phyloP scores from a whole-genome alignment of 2,329 filamentous ascomycete genomes.

The Aspergillus sp. region DNA sequence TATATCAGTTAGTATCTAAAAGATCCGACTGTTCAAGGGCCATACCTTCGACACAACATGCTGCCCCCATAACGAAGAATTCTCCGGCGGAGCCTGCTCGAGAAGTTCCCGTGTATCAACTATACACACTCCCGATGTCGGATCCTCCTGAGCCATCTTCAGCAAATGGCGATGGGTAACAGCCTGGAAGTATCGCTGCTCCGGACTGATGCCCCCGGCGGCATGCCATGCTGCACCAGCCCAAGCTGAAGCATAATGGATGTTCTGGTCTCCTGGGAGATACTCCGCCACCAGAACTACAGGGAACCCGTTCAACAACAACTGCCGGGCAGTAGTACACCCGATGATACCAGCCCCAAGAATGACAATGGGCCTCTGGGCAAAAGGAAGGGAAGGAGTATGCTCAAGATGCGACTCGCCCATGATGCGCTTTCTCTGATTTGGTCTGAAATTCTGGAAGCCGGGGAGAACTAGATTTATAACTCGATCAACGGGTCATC shows the following conservation, averaged over 20 bases:
- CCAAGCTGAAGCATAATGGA: slow-evolving; percentile 34
- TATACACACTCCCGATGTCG: slow-evolving; percentile 28
- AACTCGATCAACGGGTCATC: neutral
- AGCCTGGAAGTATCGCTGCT: slow-evolving; percentile 30
- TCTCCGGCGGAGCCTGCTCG: slow-evolving; percentile 23
- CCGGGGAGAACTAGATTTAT: neutral
- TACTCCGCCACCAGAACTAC: slow-evolving; percentile 32
- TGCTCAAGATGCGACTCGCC: neutral
- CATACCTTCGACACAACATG: slow-evolving; percentile 29
- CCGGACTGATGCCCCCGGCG: slow-evolving; percentile 27
- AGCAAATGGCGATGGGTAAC: slow-evolving; percentile 29
- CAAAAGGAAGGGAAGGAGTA: slow-evolving; percentile 24
- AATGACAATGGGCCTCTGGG: slow-evolving; percentile 30
- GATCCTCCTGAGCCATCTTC: slow-evolving; percentile 29
- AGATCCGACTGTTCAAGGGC: neutral
- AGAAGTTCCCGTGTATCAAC: slow-evolving; percentile 31
- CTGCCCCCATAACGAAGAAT: slow-evolving; percentile 31
- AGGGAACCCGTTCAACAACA: slow-evolving; percentile 29
- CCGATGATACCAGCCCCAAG: slow-evolving; percentile 36
- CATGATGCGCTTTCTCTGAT: neutral
- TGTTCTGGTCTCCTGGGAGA: slow-evolving; percentile 30
- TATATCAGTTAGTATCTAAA: slow-evolving; percentile 8
- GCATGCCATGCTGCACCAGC: slow-evolving; percentile 36
- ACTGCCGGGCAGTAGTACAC: slow-evolving; percentile 30
- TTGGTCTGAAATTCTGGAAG: neutral